These are phyloP conservation scores for Apiotrichum domesticum DNA, from an alignment of 1,284 basidiomycete genomes.

Conservation along the genomic window DNA sequence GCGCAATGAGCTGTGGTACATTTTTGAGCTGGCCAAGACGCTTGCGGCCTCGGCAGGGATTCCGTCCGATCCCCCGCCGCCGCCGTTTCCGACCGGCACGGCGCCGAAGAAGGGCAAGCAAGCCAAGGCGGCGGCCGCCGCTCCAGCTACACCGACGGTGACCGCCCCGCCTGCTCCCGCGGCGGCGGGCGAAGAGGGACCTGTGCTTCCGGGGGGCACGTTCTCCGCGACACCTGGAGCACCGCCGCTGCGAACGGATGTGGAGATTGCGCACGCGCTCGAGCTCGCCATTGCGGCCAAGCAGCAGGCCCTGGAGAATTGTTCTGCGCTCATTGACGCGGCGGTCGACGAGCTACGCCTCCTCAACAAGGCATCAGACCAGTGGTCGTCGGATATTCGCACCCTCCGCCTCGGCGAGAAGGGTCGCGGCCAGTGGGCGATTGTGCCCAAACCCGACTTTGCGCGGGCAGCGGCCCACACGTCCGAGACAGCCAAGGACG, in stretches of 20 bases:
- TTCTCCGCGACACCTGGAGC: conserved; percentile 18
- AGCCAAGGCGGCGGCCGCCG: not conserved
- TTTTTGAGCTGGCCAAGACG: conserved; percentile 38
- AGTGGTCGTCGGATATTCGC: conserved; percentile 31
- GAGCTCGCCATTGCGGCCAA: conserved; percentile 34
- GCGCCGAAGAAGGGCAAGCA: conserved; percentile 8
- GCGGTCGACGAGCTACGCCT: conserved; percentile 37
- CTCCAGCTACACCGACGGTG: not conserved
- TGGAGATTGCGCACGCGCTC: conserved; percentile 22
- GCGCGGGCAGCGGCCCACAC: conserved; percentile 14
- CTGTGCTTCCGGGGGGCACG: conserved; percentile 33
- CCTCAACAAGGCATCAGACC: conserved; percentile 29
- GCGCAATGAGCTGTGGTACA: conserved; percentile 43
- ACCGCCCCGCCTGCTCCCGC: not conserved
- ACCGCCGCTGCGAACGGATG: conserved; percentile 6
- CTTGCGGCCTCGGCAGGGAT: conserved; percentile 23
- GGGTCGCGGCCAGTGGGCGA: conserved; percentile 34
- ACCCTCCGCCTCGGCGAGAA: conserved; percentile 23
- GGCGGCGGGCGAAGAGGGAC: conserved; percentile 18
- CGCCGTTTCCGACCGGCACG: conserved; percentile 12
- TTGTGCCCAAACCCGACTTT: conserved; percentile 41
- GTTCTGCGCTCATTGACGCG: conserved; percentile 34
- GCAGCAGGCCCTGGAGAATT: conserved; percentile 35
- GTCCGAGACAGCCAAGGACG: conserved; percentile 34
- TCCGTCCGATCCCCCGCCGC: conserved; percentile 28